Percentiles rank a stretch among this genome's conserved stretches.
These are phyloP conservation scores for Hanseniaspora occidentalis DNA, from an alignment of 805 yeast species.

Conservation along the genomic window DNA sequence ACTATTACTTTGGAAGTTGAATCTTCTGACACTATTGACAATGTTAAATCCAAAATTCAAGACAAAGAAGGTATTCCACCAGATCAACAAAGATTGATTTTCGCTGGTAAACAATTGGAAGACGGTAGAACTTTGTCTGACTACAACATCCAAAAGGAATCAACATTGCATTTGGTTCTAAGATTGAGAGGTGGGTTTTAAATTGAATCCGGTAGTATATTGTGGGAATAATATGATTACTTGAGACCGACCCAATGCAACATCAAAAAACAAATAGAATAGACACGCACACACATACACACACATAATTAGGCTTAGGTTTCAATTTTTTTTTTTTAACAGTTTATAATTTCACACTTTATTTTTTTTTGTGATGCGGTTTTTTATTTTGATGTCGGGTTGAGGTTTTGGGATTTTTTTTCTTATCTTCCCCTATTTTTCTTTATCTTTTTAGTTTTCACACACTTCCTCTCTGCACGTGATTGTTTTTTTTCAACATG, in stretches of 20 bases:
- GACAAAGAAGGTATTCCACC: conserved; percentile 66
- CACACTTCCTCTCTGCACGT: too few relatives aligned
- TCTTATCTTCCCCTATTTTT: too few relatives aligned
- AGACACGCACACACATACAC: not conserved
- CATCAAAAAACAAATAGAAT: not conserved
- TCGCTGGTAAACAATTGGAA: conserved; percentile 62
- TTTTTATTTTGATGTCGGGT: too few relatives aligned
- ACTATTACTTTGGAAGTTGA: conserved; percentile 92
- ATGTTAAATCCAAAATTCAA: conserved; percentile 70
- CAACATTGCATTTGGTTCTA: conserved; percentile 56
- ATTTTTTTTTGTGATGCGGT: too few relatives aligned
- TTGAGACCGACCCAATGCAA: not conserved
- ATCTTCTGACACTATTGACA: conserved; percentile 90
- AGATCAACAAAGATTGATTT: conserved; percentile 57
- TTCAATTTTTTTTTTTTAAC: not conserved
- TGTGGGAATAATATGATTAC: not conserved
- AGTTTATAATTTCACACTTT: not conserved
- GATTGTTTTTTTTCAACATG: too few relatives aligned
- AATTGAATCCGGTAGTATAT: conserved; percentile 9
- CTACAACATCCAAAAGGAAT: conserved; percentile 62
- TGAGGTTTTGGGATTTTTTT: too few relatives aligned
- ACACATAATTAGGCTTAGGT: not conserved
- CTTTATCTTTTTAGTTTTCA: too few relatives aligned
- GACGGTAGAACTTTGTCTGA: conserved; percentile 62
- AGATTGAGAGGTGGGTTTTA: conserved; percentile 64